Percentiles rank a stretch among this genome's conserved stretches.
Conservation (phyloP, 2,329 filamentous ascomycete species). For the Pseudocercospora ulei region DNA sequence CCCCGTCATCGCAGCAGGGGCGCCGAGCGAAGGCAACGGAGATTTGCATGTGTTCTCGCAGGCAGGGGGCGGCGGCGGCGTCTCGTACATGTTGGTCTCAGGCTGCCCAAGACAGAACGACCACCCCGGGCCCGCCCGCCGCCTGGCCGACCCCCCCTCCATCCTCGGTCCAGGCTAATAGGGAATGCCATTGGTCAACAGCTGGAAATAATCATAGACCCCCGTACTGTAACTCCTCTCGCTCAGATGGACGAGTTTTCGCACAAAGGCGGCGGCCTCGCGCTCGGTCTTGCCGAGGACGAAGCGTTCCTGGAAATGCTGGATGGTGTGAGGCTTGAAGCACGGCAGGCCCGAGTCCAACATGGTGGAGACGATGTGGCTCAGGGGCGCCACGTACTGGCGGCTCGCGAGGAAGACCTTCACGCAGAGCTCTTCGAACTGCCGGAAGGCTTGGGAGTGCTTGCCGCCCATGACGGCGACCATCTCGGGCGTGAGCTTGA, state of each 20-base stretch:
- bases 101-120: too few species aligned
- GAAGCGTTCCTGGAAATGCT: conserved; percentile 85
- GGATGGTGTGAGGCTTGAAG: conserved; percentile 92
- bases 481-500: conserved; percentile 97
- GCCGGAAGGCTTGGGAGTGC: conserved; percentile 78
- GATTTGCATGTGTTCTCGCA: too few species aligned
- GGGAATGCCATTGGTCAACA: conserved; percentile 93
- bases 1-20: too few species aligned
- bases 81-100: too few species aligned
- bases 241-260: conserved; percentile 78
- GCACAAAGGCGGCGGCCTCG: conserved; percentile 91
- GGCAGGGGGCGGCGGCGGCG: too few species aligned
- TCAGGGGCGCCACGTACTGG: conserved; percentile 77
- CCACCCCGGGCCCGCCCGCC: too few species aligned
- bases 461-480: conserved; percentile 92
- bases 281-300: conserved; percentile 83
- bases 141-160: too few species aligned
- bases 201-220: conserved; percentile 95
- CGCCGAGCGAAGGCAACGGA: too few species aligned
- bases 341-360: conserved; percentile 91
- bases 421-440: conserved; percentile 92
- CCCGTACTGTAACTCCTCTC: conserved; percentile 84
- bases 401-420: conserved; percentile 87
- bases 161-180: conserved; percentile 47
- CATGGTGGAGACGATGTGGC: conserved; percentile 87